Conservation (phyloP, 257 asterid genomes). For the Anisodus tanguticus region DNA sequence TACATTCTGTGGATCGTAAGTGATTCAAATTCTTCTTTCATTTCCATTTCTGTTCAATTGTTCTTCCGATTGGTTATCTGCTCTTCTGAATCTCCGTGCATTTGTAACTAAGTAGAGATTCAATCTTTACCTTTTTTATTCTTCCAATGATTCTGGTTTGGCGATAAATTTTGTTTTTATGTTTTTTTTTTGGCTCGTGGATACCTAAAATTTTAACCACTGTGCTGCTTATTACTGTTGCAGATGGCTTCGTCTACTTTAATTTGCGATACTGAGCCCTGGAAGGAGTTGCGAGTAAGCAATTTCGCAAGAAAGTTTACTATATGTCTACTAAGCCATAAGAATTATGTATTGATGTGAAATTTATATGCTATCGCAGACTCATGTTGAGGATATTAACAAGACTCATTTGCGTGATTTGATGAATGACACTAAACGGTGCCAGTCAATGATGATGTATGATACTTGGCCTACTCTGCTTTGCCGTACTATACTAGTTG, state of each 20-base stretch:
- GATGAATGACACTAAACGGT: constrained; percentile 73
- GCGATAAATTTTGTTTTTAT: neutral
- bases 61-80: neutral
- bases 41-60: neutral
- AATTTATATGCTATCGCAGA: constrained; percentile 48
- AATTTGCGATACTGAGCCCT: constrained; percentile 66
- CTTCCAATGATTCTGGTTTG: neutral
- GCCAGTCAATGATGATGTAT: constrained; percentile 87
- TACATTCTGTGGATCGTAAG: neutral
- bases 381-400: constrained; percentile 78
- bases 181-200: neutral
- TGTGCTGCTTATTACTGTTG: constrained; percentile 16
- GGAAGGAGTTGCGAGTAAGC: constrained; percentile 85
- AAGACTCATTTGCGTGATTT: constrained; percentile 86
- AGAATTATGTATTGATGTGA: neutral
- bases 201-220: too few species aligned
- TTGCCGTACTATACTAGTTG: neutral
- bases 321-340: neutral
- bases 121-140: neutral
- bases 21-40: neutral
- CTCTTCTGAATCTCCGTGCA: neutral
- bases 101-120: neutral
- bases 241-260: constrained; percentile 78
- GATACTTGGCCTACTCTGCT: constrained; percentile 36
- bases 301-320: neutral